phyloP scores from a whole-genome alignment of 1,139 yeast genomes.

The Yamadazyma spencermartinsiae region DNA sequence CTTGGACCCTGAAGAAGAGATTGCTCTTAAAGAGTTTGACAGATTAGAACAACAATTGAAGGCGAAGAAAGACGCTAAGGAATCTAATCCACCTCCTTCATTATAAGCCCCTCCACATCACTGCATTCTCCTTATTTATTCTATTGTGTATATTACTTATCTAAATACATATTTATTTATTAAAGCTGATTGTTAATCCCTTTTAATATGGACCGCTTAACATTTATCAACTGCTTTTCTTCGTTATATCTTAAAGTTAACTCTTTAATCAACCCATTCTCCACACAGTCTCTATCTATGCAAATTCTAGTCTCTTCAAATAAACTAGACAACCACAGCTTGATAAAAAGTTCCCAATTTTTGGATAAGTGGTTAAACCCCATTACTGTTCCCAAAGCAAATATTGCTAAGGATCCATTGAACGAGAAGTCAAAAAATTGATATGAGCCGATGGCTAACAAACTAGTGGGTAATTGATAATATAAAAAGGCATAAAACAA shows the following conservation, averaged over 20 bases:
- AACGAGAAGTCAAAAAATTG: constrained; percentile 36
- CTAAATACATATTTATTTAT: constrained; percentile 8
- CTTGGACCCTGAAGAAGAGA: constrained; percentile 47
- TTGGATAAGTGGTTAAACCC: constrained; percentile 47
- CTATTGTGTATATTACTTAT: constrained; percentile 3
- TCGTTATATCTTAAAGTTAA: constrained; percentile 25
- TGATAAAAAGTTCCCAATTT: constrained; percentile 33
- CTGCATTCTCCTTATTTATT: constrained; percentile 20
- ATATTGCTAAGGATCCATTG: constrained; percentile 37
- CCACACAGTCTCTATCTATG: constrained; percentile 39
- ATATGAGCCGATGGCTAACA: constrained; percentile 33
- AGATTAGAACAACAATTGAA: constrained; percentile 53
- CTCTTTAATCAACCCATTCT: constrained; percentile 39
- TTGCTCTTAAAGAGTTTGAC: constrained; percentile 68
- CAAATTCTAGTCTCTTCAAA: constrained; percentile 39
- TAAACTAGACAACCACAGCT: constrained; percentile 29
- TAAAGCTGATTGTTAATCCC: constrained; percentile 11
- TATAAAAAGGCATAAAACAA: constrained; percentile 33
- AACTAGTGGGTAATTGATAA: constrained; percentile 43
- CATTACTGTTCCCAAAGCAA: constrained; percentile 41
- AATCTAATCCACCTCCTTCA: constrained; percentile 28
- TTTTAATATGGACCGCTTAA: constrained; percentile 21
- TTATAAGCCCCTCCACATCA: constrained; percentile 24
- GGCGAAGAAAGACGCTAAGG: constrained; percentile 20
- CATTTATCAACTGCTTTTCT: constrained; percentile 20